Evolutionary conservation across 73 alveolate species (phyloP), one percentile per base, ranked within the genome.

Genomic region (Stentor coeruleus): DNA sequence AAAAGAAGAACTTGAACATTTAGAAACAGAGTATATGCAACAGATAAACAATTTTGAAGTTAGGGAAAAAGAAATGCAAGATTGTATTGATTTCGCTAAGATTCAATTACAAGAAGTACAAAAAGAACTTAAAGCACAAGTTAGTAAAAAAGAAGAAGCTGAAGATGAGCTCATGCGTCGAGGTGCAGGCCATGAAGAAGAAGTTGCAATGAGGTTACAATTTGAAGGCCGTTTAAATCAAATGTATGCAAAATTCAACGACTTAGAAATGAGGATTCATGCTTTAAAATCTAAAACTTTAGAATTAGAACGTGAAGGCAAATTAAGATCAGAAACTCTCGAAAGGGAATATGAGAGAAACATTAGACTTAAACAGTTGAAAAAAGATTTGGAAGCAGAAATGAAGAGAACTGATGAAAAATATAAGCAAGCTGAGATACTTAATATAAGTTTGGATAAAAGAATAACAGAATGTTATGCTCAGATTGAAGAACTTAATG

Each of bases 241-340:
- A 55, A 15, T 55, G 15, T n/a, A 55, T 15, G 72, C 72, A n/a
- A n/a, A 85, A 1, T 38, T 85, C n/a, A 55, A 14, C 80, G 81
- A 55, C 80, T 75, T 15, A 87, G 74, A 30, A 76, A 85, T 26
- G 58, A 81, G 58, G 81, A 84, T 73, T 89, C 94, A 3, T 41
- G 84, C 15, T n/a, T 89, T 1, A 30, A 91, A 36, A 84, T 84
- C 77, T 86, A 87, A 35, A 84, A 84, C 11, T 90, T 84, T 75
- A 77, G 89, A 49, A 74, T n/a, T n/a, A n/a, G n/a, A n/a, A n/a
- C n/a, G n/a, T n/a, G n/a, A n/a, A n/a, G n/a, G n/a, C n/a, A n/a
- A n/a, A n/a, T n/a, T n/a, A n/a, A n/a, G n/a, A n/a, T n/a, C n/a
- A n/a, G n/a, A n/a, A n/a, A n/a, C n/a, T n/a, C n/a, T n/a, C n/a